Percentiles rank a stretch among this genome's conserved stretches.
Conservation (phyloP, 176 grass and related monocot species). For the Avena atlantica region DNA sequence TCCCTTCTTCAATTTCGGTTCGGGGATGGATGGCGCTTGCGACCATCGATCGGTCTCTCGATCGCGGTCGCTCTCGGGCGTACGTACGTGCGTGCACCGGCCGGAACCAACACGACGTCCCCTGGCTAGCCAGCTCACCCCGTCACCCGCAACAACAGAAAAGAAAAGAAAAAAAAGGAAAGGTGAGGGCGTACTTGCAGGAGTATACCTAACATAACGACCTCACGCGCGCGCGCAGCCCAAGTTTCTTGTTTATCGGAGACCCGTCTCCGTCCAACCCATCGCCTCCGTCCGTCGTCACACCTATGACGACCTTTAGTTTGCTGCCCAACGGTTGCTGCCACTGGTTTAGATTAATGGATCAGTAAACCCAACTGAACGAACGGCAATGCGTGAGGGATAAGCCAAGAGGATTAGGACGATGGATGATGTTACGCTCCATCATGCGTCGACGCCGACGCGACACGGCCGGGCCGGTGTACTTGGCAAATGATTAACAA, state of each 20-base stretch:
- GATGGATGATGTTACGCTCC: background rate
- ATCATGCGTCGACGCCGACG: background rate
- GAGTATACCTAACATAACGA: background rate
- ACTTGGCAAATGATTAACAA: background rate
- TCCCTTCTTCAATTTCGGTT: no score
- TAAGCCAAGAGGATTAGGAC: constrained; percentile 13
- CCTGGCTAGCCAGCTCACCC: no score
- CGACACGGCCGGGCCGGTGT: no score
- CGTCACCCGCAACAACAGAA: constrained; percentile 1
- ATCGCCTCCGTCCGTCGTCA: background rate
- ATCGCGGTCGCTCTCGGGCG: no score
- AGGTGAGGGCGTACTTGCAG: background rate
- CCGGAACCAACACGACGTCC: background rate
- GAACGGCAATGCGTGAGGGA: constrained; percentile 10
- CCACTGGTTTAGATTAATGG: background rate
- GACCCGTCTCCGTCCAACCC: background rate
- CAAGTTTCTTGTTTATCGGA: background rate
- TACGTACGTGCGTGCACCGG: background rate
- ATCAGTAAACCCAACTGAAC: background rate
- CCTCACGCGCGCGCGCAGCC: background rate
- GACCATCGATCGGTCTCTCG: no score
- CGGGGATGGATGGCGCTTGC: background rate
- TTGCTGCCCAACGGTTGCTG: background rate
- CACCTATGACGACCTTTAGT: background rate
- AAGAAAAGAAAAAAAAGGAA: no score